Evolutionary conservation across 2,329 filamentous ascomycete genomes (phyloP).

Genomic region (Knufia petricola): DNA sequence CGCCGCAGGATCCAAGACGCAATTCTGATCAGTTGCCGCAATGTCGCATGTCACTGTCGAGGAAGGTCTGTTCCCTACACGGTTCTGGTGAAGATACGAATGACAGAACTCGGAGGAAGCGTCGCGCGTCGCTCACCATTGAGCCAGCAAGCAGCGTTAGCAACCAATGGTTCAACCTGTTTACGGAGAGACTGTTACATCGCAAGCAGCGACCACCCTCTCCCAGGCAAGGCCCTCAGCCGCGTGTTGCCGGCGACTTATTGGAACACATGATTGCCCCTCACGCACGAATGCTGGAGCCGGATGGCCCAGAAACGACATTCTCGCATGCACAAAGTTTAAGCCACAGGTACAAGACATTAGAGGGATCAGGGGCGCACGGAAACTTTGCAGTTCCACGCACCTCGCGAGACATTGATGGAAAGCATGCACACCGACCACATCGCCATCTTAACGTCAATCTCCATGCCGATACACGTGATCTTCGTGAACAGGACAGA

Average conservation of each 20-base stretch:
- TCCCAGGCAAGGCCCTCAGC: not conserved
- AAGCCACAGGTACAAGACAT: too few species aligned
- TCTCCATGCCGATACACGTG: not conserved
- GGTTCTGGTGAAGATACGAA: not conserved
- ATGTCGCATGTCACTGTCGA: not conserved
- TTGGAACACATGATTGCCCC: not conserved
- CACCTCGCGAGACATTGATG: not conserved
- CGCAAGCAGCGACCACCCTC: not conserved
- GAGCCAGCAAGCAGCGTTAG: not conserved
- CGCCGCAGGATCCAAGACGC: not conserved
- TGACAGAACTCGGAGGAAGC: not conserved
- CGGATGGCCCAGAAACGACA: too few species aligned
- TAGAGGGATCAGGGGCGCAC: too few species aligned
- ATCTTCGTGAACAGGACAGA: too few species aligned
- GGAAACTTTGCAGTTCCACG: too few species aligned
- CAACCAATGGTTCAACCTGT: constrained; percentile 5
- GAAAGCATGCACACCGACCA: not conserved
- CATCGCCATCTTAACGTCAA: constrained; percentile 3
- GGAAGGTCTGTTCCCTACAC: not conserved
- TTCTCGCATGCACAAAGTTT: too few species aligned
- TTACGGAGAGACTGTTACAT: constrained; percentile 1
- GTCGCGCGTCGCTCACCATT: not conserved
- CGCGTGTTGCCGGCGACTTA: not conserved
- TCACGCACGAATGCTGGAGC: not conserved
- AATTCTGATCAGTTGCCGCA: not conserved